Evolutionary conservation across 805 yeast genomes (phyloP), one percentile per base, ranked within the genome.

Genomic region (Zygosaccharomyces bailii): DNA sequence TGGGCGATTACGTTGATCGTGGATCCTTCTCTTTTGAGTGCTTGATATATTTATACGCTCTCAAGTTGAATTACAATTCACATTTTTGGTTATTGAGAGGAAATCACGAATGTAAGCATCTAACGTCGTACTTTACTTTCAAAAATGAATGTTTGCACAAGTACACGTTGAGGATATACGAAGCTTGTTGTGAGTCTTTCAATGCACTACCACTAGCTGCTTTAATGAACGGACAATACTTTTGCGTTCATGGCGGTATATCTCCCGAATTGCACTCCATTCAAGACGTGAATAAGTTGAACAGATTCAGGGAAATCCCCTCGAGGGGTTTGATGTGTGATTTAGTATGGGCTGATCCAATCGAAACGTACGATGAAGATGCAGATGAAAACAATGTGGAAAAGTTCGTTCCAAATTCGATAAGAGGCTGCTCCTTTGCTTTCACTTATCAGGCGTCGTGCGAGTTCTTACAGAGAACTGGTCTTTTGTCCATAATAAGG

Each of bases 201-300:
- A 86, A 86, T 60, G 80, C 93, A 0, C 69, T 91, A 46, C 98
- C 98, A 4, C 73, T 91, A 53, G 96, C 95, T 1, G 98, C 97
- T 0, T 72, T 91, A 19, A 85, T 91, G 91, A 90, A 89, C 68
- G 81, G 81, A 50, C 97, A 91, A 66, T 91, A 90, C 56, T 84
- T 91, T 61, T 91, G 98, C 66, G 95, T 89, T 42, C 99, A 91
- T 62, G 99, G 98, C 42, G 98, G 98, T 10, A 72, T 91, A 9
- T 86, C 96, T 7, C 96, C 96, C 4, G 93, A 88, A 43, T 69
- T 91, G 51, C 75, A 73, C 43, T 69, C 82, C 1, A 70, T 87
- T 31, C 80, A 79, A 36, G 96, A 89, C 60, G 67, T 91, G 25
- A 73, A 75, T 23, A 71, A 67, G 29, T 69, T 91, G 31, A 80